Evolutionary conservation across 2,329 filamentous ascomycete genomes (phyloP).

Genomic region (Pseudogymnoascus sp.): DNA sequence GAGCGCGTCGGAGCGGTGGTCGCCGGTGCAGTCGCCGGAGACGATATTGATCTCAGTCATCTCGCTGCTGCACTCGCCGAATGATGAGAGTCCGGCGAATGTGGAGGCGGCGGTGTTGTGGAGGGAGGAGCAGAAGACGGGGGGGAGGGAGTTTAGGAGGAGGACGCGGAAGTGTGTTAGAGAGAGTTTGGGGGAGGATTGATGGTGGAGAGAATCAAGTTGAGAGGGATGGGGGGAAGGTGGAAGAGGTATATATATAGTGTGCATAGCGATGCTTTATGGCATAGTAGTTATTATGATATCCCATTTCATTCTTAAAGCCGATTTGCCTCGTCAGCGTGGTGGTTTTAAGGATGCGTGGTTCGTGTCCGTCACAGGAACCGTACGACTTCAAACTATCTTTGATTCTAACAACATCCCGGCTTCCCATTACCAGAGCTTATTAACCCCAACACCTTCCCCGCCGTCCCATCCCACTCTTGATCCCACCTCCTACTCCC

Average conservation of each 20-base stretch:
- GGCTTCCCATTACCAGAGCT: not conserved
- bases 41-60: conserved; percentile 90
- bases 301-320: not conserved
- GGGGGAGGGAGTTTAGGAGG: conserved; percentile 66
- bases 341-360: not conserved
- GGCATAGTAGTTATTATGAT: conserved; percentile 2
- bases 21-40: conserved; percentile 88
- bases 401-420: not conserved
- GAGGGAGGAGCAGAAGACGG: conserved; percentile 63
- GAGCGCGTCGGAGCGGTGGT: conserved; percentile 82
- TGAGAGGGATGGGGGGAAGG: not conserved
- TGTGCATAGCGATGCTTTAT: not conserved
- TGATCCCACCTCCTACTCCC: conserved; percentile 78
- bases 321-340: not conserved
- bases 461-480: conserved; percentile 83
- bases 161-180: conserved; percentile 71
- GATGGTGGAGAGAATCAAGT: not conserved
- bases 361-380: not conserved
- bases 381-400: not conserved
- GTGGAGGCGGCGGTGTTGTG: conserved; percentile 86
- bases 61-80: conserved; percentile 84
- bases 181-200: conserved; percentile 72
- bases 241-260: not conserved
- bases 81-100: conserved; percentile 93
- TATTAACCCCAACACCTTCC: conserved; percentile 54